Base-by-base conservation (phyloP, 1,284 basidiomycete species). In the Sparassis latifolia region DNA sequence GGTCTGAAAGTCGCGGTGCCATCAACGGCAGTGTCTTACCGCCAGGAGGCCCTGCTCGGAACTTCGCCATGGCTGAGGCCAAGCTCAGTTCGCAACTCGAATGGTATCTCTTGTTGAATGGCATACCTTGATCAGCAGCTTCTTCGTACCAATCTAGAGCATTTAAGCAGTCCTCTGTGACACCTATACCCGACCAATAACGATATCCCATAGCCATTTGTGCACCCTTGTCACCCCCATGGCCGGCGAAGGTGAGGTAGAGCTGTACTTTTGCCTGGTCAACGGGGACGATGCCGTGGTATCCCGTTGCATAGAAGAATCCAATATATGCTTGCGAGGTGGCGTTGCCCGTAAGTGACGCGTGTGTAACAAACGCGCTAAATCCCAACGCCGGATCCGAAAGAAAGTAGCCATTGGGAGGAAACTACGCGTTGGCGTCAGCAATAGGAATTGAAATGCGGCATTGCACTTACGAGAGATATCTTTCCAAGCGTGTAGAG, bases 161-260 rank as follows among this genome's bases (percentile, higher is more conserved):
- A 4, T 80, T 74, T 62, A 82, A 75, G 65, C 95, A 97, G 60
- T 86, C 84, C 65, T 97, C 92, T 48, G 84, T 75, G 0, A 90
- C 87, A 4, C 94, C 92, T 53, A 99, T 95, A 0, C 97, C 97
- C 30, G 87, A 86, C 89, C 92, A 97, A 64, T 95, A 87, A n/a
- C 94, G 81, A 67, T 96, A 98, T 0, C 86, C 97, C 38, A 99
- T 74, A 0, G 92, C 83, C 89, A 96, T 94, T 65, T 95, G 88
- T 0, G 96, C 89, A 3, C 89, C 84, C 57, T 85, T 82, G 68
- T 95, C 80, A 0, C 89, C 91, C 12, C 88, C 87, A 49, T 93
- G 83, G 2, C 92, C 94, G 2, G 93, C 86, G 62, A 98, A 95
- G 0, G 93, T 96, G 65, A 95, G 93, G 65, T 97, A 92, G 0